Conservation (phyloP, 2,329 filamentous ascomycete species). For the Epichloe sp. region DNA sequence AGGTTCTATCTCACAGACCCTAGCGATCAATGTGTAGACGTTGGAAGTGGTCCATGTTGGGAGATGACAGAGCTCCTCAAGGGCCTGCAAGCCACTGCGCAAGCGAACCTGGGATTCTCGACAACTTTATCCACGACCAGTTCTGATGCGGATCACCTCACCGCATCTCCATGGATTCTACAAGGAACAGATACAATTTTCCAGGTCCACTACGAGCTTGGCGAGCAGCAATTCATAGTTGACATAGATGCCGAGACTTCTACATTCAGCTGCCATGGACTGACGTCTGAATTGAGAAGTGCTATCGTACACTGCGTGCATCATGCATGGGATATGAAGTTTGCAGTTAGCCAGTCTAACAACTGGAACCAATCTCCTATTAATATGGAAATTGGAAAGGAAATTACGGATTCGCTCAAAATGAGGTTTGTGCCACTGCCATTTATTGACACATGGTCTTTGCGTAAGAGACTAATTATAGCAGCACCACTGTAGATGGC, state of each 20-base stretch:
- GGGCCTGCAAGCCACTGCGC: background rate
- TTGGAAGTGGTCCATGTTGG: slow-evolving; percentile 11
- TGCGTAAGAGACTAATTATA: background rate
- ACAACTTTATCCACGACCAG: slow-evolving; percentile 15
- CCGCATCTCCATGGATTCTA: slow-evolving; percentile 9
- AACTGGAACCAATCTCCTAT: slow-evolving; percentile 6
- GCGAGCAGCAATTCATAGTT: slow-evolving; percentile 9
- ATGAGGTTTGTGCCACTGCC: slow-evolving; percentile 13
- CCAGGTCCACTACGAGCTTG: slow-evolving; percentile 13
- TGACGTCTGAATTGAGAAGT: slow-evolving; percentile 9
- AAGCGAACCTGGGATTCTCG: slow-evolving; percentile 13
- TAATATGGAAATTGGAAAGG: slow-evolving; percentile 10
- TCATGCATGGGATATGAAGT: slow-evolving; percentile 20
- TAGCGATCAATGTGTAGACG: slow-evolving; percentile 9
- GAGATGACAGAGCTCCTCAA: slow-evolving; percentile 2
- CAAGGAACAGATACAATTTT: slow-evolving; percentile 12
- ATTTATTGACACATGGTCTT: background rate
- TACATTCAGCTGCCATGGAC: slow-evolving; percentile 10
- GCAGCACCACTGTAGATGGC: slow-evolving; percentile 8
- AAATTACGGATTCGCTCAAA: slow-evolving; percentile 11
- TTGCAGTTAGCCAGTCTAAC: slow-evolving; percentile 9
- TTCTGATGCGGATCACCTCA: slow-evolving; percentile 12
- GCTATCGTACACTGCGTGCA: slow-evolving; percentile 18
- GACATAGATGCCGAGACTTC: slow-evolving; percentile 17
- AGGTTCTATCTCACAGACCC: slow-evolving; percentile 16